Percentiles rank a stretch among this genome's conserved stretches.
phyloP scores from a whole-genome alignment of 1,284 basidiomycete species.

The Cutaneotrichosporon sp. region DNA sequence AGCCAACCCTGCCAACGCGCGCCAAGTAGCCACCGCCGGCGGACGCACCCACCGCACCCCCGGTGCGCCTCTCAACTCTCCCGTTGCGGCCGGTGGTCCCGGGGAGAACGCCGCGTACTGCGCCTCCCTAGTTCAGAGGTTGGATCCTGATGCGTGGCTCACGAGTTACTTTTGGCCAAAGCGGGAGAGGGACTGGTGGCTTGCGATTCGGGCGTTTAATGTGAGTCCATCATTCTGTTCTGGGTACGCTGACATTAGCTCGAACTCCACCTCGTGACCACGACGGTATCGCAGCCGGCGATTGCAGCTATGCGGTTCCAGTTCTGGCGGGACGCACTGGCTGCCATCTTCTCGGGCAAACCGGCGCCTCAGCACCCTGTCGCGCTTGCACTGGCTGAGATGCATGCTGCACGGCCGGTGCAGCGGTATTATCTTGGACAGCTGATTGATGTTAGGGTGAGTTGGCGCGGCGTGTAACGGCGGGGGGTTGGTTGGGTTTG shows the following conservation, averaged over 20 bases:
- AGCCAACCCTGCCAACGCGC: not conserved
- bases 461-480: conserved; percentile 43
- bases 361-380: conserved; percentile 71
- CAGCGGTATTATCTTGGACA: conserved; percentile 73
- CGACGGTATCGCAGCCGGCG: conserved; percentile 71
- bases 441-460: conserved; percentile 79
- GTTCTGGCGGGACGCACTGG: conserved; percentile 87
- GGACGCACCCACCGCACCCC: conserved; percentile 13
- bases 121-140: conserved; percentile 45
- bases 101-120: conserved; percentile 49
- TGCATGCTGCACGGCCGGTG: conserved; percentile 55
- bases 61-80: conserved; percentile 25
- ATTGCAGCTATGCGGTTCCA: conserved; percentile 87
- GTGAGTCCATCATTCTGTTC: conserved; percentile 57
- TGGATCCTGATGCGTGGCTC: conserved; percentile 67
- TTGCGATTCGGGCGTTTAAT: conserved; percentile 82
- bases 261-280: conserved; percentile 77
- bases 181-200: conserved; percentile 65
- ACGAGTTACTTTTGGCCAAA: conserved; percentile 73
- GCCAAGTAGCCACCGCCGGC: not conserved
- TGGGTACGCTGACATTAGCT: conserved; percentile 57
- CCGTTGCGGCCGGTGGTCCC: conserved; percentile 37
- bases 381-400: conserved; percentile 69
- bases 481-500: too few species aligned
- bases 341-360: conserved; percentile 56